Conservation (phyloP, 1,284 basidiomycete species). For the Trametes hirsuta region DNA sequence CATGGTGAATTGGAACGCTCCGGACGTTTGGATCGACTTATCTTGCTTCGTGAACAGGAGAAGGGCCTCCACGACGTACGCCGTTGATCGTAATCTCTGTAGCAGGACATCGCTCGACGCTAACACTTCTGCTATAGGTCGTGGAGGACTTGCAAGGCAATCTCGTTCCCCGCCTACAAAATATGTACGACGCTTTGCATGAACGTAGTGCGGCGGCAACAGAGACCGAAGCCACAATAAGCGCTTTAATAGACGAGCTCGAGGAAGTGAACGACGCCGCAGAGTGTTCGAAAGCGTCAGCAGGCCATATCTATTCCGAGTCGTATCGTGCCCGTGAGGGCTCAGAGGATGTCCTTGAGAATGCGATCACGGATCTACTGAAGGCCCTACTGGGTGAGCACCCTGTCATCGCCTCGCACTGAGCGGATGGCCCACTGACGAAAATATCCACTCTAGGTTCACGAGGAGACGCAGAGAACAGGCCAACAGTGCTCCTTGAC, state of each 20-base stretch:
- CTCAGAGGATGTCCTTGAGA: constrained; percentile 3
- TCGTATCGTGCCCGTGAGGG: background rate
- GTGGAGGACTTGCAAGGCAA: constrained; percentile 11
- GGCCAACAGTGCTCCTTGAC: constrained; percentile 28
- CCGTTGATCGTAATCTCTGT: background rate
- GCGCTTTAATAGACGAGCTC: constrained; percentile 33
- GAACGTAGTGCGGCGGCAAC: background rate
- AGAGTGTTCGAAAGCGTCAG: constrained; percentile 9
- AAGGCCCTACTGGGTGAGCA: constrained; percentile 22
- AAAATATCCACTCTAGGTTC: background rate
- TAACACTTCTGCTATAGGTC: constrained; percentile 11
- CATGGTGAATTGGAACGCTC: constrained; percentile 24
- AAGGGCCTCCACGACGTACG: constrained; percentile 25
- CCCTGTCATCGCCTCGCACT: no score
- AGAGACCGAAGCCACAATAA: constrained; percentile 30
- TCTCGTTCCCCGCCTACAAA: constrained; percentile 18
- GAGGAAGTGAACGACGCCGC: constrained; percentile 33
- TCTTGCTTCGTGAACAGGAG: constrained; percentile 25
- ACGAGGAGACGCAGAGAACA: background rate
- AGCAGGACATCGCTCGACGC: background rate
- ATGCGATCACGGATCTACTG: constrained; percentile 17
- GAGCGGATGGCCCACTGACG: background rate
- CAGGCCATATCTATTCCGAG: no score
- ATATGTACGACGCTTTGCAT: constrained; percentile 12
- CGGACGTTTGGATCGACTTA: constrained; percentile 28